Percentiles rank a stretch among this genome's conserved stretches.
These are phyloP conservation scores for Ogataea dorogensis DNA, from an alignment of 805 yeast genomes.

Conservation along the genomic window DNA sequence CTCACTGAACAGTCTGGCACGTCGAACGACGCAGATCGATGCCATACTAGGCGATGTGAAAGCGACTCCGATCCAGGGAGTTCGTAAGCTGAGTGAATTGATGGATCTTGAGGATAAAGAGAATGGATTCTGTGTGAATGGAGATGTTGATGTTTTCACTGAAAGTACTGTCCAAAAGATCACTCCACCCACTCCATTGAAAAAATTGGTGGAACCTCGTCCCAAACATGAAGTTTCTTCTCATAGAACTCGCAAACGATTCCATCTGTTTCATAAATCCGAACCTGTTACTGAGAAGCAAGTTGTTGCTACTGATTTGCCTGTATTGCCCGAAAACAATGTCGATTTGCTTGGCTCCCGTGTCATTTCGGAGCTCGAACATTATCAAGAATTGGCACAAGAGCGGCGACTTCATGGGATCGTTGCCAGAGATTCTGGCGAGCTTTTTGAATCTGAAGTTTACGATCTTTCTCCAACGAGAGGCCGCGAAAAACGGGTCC, in stretches of 20 bases:
- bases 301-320: slow-evolving; percentile 2
- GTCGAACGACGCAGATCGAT: slow-evolving; percentile 27
- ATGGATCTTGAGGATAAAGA: slow-evolving; percentile 21
- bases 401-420: slow-evolving; percentile 22
- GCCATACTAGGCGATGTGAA: slow-evolving; percentile 31
- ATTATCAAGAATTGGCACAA: slow-evolving; percentile 27
- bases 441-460: slow-evolving; percentile 5
- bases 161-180: slow-evolving; percentile 43
- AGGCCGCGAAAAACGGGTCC: slow-evolving; percentile 8
- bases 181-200: slow-evolving; percentile 68
- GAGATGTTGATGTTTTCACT: slow-evolving; percentile 49
- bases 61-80: slow-evolving; percentile 35
- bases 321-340: slow-evolving; percentile 29
- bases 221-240: neutral
- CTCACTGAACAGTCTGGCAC: slow-evolving; percentile 31
- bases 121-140: slow-evolving; percentile 49
- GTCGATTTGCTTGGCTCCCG: slow-evolving; percentile 69
- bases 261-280: slow-evolving; percentile 6
- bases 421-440: slow-evolving; percentile 16
- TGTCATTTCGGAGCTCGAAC: slow-evolving; percentile 55
- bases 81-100: slow-evolving; percentile 23
- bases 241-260: slow-evolving; percentile 2
- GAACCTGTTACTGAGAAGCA: slow-evolving; percentile 1
- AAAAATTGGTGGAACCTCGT: slow-evolving; percentile 44
- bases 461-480: slow-evolving; percentile 20